phyloP scores from a whole-genome alignment of 2,329 filamentous ascomycete genomes.

The Exophiala xenobiotica region DNA sequence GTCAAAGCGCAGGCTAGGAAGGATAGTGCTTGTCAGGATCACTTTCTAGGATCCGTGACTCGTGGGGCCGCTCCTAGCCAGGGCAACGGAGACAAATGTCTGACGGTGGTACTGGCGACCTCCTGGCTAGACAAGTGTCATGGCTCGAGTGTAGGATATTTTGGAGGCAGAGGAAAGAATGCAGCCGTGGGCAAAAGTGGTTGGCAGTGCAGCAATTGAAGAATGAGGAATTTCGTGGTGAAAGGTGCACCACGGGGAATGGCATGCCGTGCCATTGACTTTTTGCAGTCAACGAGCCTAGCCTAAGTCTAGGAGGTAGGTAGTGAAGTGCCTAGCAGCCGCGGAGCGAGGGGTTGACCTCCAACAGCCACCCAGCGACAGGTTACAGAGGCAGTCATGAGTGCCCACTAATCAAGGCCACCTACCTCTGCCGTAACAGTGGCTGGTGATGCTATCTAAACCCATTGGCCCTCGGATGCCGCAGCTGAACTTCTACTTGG shows the following conservation, averaged over 20 bases:
- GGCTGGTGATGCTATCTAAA: conserved; percentile 13
- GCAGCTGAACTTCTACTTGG: conserved; percentile 5
- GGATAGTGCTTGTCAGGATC: conserved; percentile 19
- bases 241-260: not conserved
- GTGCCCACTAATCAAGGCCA: conserved; percentile 5
- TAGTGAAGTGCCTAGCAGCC: not conserved
- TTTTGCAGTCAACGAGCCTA: not conserved
- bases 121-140: conserved; percentile 4
- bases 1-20: conserved; percentile 29
- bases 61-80: conserved; percentile 23
- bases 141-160: not conserved
- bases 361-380: not conserved
- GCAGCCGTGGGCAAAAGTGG: not conserved
- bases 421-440: conserved; percentile 10
- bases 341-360: not conserved
- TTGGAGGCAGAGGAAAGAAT: not conserved
- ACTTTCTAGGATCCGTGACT: conserved; percentile 21
- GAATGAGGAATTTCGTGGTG: conserved; percentile 2
- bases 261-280: not conserved
- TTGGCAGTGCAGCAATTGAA: not conserved
- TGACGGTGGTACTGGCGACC: conserved; percentile 12
- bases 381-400: not conserved
- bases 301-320: not conserved
- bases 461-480: conserved; percentile 5
- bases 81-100: conserved; percentile 18